phyloP scores from a whole-genome alignment of 2,329 filamentous ascomycete genomes.

The Diaporthe velutina region DNA sequence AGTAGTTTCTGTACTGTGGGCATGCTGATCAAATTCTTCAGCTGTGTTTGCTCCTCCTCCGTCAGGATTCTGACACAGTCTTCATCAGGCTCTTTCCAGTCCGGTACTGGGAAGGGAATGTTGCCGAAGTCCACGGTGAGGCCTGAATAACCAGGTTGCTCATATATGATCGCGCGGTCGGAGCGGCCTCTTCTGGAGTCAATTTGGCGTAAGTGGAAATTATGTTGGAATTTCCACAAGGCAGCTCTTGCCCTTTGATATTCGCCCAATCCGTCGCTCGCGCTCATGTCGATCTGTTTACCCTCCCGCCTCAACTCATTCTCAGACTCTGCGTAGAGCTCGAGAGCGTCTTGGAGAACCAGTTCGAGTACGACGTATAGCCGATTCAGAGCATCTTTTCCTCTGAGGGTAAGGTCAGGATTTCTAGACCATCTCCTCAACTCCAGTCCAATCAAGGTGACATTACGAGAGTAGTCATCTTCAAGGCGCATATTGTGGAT shows the following conservation, averaged over 20 bases:
- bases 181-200: neutral
- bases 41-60: neutral
- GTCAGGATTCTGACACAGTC: neutral
- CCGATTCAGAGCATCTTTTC: neutral
- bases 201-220: neutral
- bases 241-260: neutral
- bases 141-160: too few relatives aligned
- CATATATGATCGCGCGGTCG: neutral
- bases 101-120: neutral
- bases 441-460: neutral
- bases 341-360: neutral
- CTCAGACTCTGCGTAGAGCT: neutral
- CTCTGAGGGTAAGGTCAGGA: neutral
- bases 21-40: neutral
- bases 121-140: neutral
- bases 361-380: neutral
- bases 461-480: slow-evolving; percentile 13
- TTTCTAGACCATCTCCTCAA: neutral
- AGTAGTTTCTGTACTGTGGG: neutral
- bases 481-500: neutral
- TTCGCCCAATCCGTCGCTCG: neutral
- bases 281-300: neutral
- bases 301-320: neutral
- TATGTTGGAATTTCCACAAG: neutral
- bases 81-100: neutral